A percentile compares a stretch with the other conserved stretches of the same genome.
Conservation (phyloP, 176 grass and related monocot genomes). For the Oryza punctata region DNA sequence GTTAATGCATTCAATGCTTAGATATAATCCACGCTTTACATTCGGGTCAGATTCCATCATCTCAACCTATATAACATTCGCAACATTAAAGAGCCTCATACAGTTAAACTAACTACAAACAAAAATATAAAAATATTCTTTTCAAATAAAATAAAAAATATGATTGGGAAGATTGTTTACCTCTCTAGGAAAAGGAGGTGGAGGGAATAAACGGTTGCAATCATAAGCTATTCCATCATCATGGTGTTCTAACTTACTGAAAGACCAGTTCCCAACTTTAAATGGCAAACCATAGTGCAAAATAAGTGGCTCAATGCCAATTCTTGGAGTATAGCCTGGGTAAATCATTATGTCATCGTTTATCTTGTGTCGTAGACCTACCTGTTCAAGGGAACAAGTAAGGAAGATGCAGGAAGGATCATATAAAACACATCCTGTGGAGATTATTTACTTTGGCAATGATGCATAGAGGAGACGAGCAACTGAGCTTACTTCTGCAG, state of each 20-base stretch:
- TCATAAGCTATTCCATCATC: constrained; percentile 92
- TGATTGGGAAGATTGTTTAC: constrained; percentile 46
- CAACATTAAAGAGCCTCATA: not conserved
- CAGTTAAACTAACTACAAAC: not conserved
- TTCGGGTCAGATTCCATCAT: constrained; percentile 78
- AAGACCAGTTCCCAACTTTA: constrained; percentile 97
- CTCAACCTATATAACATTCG: constrained; percentile 67
- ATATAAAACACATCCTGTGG: constrained; percentile 3
- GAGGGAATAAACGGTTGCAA: constrained; percentile 82
- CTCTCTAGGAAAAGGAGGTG: constrained; percentile 89
- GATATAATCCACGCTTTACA: constrained; percentile 69
- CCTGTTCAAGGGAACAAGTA: constrained; percentile 53
- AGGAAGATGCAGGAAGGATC: constrained; percentile 22
- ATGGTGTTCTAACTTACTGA: constrained; percentile 90
- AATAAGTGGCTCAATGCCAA: constrained; percentile 73
- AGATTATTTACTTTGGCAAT: constrained; percentile 32
- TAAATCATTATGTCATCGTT: constrained; percentile 99
- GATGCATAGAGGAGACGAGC: constrained; percentile 11
- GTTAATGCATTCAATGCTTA: constrained; percentile 94
- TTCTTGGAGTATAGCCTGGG: constrained; percentile 91
- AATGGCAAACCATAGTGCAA: constrained; percentile 95
- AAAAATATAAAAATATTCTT: not conserved
- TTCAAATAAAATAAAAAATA: not conserved
- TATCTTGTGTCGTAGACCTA: constrained; percentile 91
- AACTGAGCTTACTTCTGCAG: constrained; percentile 84